Evolutionary conservation across 2,329 filamentous ascomycete genomes (phyloP), one percentile per base, ranked within the genome.

Genomic region (Ampelomyces quisqualis): DNA sequence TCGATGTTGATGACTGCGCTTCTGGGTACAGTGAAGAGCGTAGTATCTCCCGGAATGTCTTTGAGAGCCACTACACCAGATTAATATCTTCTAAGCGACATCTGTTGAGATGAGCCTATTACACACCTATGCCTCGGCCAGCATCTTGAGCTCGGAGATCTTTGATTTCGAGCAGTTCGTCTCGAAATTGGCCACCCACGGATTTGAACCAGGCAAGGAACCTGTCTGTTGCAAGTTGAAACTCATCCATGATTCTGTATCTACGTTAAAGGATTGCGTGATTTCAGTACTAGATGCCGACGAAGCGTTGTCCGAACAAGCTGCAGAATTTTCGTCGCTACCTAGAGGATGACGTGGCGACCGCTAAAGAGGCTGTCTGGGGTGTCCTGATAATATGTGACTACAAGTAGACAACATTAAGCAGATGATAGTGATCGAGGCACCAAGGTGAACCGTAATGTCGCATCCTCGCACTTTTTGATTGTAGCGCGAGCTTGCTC

Each of bases 131-230:
- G 21, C 55, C 55, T 28, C 55, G 44, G 7, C 55, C 55, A 2
- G 55, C 53, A n/a, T 52, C 53, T 17, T 43, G 41, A 2, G 44
- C 33, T 23, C 55, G 48, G 5, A 58, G 19, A 10, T 58, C 55
- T 32, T 38, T 43, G 6, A 58, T 54, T 21, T 53, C 51, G 1
- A 58, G 37, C 19, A 58, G 35, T 7, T 58, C 55, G 2, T 58
- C 51, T 6, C 37, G 47, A 14, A 58, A 57, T 9, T 51, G 41
- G 13, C 55, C 55, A 1, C 55, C 55, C 2, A 43, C 42, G 2
- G 48, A 47, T 14, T 49, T 55, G 37, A 57, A 58, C 55, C 55
- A 58, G 4, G 34, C 18, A 7, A 58, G 5, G 7, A 58, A 58
- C 10, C 35, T 40, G 7, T 52, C 40, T 4, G 51, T 58, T 2